These are phyloP conservation scores for Hypoxylon sp. DNA, from an alignment of 2,329 filamentous ascomycete species.

Conservation along the genomic window DNA sequence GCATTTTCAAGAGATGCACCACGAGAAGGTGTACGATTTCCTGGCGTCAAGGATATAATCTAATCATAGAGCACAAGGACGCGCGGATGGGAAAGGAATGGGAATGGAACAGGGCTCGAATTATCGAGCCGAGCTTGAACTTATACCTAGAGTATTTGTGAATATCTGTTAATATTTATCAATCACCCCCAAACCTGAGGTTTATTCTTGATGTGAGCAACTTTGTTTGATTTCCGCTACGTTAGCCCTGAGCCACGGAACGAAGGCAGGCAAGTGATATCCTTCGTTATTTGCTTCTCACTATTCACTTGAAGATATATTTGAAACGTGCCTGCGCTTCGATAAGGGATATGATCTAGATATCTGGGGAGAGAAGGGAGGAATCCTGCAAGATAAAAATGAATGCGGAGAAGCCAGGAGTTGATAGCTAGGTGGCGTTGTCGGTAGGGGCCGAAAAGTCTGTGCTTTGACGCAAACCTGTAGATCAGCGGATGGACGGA, in stretches of 20 bases:
- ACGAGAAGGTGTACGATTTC: conserved; percentile 23
- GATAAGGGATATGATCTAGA: not conserved
- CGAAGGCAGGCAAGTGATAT: not conserved
- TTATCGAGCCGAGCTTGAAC: conserved; percentile 43
- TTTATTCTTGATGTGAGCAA: not conserved
- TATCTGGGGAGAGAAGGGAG: conserved; percentile 5
- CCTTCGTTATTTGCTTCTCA: not conserved
- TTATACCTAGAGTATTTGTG: conserved; percentile 47
- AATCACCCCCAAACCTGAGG: conserved; percentile 20
- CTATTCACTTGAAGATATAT: not conserved
- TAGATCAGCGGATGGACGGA: not conserved
- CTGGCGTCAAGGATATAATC: conserved; percentile 37
- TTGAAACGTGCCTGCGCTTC: not conserved
- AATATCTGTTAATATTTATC: conserved; percentile 44
- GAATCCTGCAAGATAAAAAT: conserved; percentile 5
- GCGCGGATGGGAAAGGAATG: conserved; percentile 28
- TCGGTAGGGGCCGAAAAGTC: not conserved
- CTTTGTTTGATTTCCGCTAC: not conserved
- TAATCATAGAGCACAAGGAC: conserved; percentile 34
- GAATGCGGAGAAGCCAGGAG: conserved; percentile 9
- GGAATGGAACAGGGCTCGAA: conserved; percentile 37
- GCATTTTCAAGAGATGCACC: conserved; percentile 9
- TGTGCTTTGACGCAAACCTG: conserved; percentile 7
- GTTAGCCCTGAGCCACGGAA: not conserved
- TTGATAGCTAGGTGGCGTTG: not conserved